Evolutionary conservation across 768 basidiomycete genomes (phyloP).

Genomic region (Lanmaoa rubissima): DNA sequence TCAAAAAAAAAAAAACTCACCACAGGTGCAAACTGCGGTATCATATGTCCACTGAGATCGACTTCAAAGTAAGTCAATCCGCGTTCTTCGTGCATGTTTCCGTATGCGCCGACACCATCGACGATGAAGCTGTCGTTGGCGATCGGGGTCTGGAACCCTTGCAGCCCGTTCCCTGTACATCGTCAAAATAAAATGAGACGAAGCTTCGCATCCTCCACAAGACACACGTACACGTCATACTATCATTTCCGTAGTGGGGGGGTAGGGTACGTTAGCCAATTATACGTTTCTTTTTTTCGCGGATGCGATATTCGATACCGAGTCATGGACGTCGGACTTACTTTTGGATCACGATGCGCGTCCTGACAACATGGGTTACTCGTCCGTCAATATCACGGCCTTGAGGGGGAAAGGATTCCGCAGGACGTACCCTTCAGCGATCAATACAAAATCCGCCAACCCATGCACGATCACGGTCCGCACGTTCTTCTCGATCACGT

Average conservation of each 20-base stretch:
- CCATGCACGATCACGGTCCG: constrained; percentile 71
- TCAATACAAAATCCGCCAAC: constrained; percentile 68
- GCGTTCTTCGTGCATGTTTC: constrained; percentile 63
- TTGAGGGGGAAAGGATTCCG: not conserved
- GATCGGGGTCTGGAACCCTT: constrained; percentile 75
- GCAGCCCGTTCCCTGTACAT: constrained; percentile 50
- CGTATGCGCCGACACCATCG: constrained; percentile 66
- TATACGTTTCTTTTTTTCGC: not conserved
- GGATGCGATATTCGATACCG: not conserved
- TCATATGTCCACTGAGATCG: constrained; percentile 69
- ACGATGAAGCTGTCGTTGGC: constrained; percentile 64
- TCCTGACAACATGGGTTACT: constrained; percentile 30
- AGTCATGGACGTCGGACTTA: constrained; percentile 27
- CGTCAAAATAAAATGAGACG: not conserved
- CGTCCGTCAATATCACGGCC: constrained; percentile 8
- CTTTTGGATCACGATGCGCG: constrained; percentile 66
- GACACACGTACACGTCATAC: constrained; percentile 40
- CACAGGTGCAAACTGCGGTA: constrained; percentile 64
- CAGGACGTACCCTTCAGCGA: constrained; percentile 63
- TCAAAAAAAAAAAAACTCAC: constrained; percentile 35
- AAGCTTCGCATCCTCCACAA: not conserved
- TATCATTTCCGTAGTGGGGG: constrained; percentile 3
- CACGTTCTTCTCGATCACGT: constrained; percentile 72
- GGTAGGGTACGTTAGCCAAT: not conserved
- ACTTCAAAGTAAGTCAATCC: constrained; percentile 69